Conservation (phyloP, 257 asterid species). For the Schizonepeta tenuifolia region DNA sequence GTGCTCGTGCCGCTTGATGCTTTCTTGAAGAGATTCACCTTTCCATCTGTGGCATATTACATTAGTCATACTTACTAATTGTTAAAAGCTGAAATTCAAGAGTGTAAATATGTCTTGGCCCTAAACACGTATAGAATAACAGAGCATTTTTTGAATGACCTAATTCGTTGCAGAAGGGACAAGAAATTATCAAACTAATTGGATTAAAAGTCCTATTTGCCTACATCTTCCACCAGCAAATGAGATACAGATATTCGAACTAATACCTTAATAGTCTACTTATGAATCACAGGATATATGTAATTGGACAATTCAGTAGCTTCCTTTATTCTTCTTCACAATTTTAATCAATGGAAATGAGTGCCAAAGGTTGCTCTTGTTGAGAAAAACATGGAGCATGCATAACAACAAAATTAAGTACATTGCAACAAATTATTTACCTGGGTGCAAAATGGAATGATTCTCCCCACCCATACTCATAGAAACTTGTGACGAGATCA, state of each 20-base stretch:
- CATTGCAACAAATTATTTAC: slow-evolving; percentile 38
- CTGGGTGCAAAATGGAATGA: slow-evolving; percentile 99
- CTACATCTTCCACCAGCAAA: background rate
- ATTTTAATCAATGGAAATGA: background rate
- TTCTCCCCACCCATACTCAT: slow-evolving; percentile 99
- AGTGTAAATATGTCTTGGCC: background rate
- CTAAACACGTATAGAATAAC: background rate
- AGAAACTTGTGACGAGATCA: slow-evolving; percentile 98
- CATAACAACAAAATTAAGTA: background rate
- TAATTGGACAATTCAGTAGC: background rate
- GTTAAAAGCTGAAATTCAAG: background rate
- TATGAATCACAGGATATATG: background rate
- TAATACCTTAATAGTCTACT: background rate
- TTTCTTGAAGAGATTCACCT: slow-evolving; percentile 92
- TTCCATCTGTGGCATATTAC: slow-evolving; percentile 63
- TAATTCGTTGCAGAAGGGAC: background rate
- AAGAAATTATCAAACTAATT: background rate
- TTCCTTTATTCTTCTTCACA: background rate
- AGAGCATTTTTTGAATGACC: background rate
- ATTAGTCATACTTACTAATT: slow-evolving; percentile 2
- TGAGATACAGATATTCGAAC: background rate
- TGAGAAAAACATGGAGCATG: slow-evolving; percentile 6
- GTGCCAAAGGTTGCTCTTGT: slow-evolving; percentile 1
- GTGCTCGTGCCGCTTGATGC: slow-evolving; percentile 94
- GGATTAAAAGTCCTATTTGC: background rate